Evolutionary conservation across 2,329 filamentous ascomycete genomes (phyloP).

Genomic region (Graphium sp.): DNA sequence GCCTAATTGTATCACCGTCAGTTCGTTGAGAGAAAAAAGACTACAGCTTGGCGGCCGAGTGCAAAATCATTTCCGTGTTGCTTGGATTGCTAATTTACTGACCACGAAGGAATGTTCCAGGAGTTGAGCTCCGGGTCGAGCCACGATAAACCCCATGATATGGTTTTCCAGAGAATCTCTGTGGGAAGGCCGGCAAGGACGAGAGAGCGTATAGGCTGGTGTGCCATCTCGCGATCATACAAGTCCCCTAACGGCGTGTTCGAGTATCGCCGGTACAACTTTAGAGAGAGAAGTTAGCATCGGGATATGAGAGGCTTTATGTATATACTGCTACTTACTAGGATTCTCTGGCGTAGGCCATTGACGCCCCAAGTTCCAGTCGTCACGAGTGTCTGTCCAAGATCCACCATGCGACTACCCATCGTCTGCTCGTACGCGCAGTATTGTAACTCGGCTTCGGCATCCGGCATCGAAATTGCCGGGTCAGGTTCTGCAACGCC

Average conservation of each 20-base stretch:
- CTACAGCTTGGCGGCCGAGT: too few relatives aligned
- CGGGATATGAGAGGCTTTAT: background rate
- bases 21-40: too few relatives aligned
- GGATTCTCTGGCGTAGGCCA: conserved; percentile 34
- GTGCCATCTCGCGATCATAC: conserved; percentile 13
- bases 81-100: too few relatives aligned
- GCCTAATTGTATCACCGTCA: too few relatives aligned
- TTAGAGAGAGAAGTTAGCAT: background rate
- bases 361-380: conserved; percentile 33
- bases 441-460: conserved; percentile 23
- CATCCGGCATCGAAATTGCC: conserved; percentile 17
- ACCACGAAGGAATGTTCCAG: too few relatives aligned
- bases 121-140: too few relatives aligned
- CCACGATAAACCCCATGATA: too few relatives aligned
- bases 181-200: conserved; percentile 22
- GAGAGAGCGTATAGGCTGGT: conserved; percentile 15
- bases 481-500: conserved; percentile 43
- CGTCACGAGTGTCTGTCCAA: conserved; percentile 18
- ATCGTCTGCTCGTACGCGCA: conserved; percentile 27
- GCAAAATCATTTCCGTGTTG: too few relatives aligned
- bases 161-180: conserved; percentile 14
- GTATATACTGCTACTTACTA: conserved; percentile 17
- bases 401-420: conserved; percentile 19
- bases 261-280: conserved; percentile 35
- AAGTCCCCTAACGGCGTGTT: conserved; percentile 29